Percentiles rank a stretch among this genome's conserved stretches.
phyloP scores from a whole-genome alignment of 805 yeast species.

The Nakazawaea wyomingensis region DNA sequence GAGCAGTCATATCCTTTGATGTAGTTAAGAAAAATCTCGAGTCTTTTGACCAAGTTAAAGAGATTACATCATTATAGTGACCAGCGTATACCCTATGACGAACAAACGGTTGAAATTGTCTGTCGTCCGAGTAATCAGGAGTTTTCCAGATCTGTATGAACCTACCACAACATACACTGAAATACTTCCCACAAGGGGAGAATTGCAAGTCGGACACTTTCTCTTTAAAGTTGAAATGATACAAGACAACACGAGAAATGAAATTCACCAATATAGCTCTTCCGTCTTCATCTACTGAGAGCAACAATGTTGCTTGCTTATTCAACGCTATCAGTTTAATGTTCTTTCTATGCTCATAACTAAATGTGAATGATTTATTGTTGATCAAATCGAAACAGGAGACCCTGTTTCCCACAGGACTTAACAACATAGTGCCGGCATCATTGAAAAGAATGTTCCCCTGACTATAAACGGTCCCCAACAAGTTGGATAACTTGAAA shows the following conservation, averaged over 20 bases:
- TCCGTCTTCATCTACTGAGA: conserved; percentile 88
- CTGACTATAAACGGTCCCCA: conserved; percentile 91
- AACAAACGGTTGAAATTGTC: conserved; percentile 95
- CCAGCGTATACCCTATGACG: conserved; percentile 90
- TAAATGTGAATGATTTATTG: conserved; percentile 82
- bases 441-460: conserved; percentile 86
- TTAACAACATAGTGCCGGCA: conserved; percentile 77
- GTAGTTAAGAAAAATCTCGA: conserved; percentile 83
- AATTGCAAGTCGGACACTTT: conserved; percentile 69
- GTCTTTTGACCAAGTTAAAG: conserved; percentile 85
- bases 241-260: conserved; percentile 75
- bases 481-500: conserved; percentile 77
- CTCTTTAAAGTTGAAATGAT: conserved; percentile 90
- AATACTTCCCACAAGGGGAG: conserved; percentile 81
- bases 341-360: conserved; percentile 88
- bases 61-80: conserved; percentile 76
- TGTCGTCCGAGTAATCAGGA: conserved; percentile 71
- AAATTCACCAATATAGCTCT: conserved; percentile 89
- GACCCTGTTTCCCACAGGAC: conserved; percentile 94
- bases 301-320: conserved; percentile 69
- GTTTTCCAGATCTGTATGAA: conserved; percentile 92
- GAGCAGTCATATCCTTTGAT: conserved; percentile 85
- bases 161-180: conserved; percentile 81
- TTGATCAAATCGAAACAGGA: conserved; percentile 81
- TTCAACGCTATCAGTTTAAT: conserved; percentile 77